These are phyloP conservation scores for Aspergillus ochraceus DNA, from an alignment of 2,329 filamentous ascomycete genomes.

Conservation along the genomic window DNA sequence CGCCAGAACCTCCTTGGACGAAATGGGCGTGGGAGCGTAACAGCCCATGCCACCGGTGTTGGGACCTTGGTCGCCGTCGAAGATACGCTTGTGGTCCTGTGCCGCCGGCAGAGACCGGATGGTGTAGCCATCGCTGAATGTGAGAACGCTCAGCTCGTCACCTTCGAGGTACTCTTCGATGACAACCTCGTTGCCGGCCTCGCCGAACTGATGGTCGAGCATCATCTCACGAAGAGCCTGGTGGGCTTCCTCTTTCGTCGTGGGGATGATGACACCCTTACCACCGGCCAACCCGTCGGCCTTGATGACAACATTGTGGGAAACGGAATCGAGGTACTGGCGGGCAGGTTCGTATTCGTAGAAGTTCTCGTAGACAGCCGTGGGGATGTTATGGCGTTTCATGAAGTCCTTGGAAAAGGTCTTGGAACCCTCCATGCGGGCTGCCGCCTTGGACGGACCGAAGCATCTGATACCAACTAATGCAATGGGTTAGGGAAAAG, in stretches of 20 bases:
- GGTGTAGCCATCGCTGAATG: conserved; percentile 85
- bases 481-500: neutral
- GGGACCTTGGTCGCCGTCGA: conserved; percentile 83
- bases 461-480: conserved; percentile 75
- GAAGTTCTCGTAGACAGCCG: conserved; percentile 89
- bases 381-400: conserved; percentile 85
- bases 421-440: conserved; percentile 93
- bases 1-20: conserved; percentile 71
- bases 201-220: conserved; percentile 81
- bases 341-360: conserved; percentile 70
- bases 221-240: conserved; percentile 85
- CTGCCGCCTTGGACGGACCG: conserved; percentile 80
- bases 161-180: conserved; percentile 92
- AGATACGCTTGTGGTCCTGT: conserved; percentile 95
- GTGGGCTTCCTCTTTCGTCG: conserved; percentile 78
- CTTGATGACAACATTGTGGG: conserved; percentile 85
- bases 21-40: conserved; percentile 85
- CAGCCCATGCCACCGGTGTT: conserved; percentile 99
- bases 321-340: conserved; percentile 70
- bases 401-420: conserved; percentile 98
- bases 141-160: conserved; percentile 88
- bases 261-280: conserved; percentile 90
- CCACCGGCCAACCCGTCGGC: conserved; percentile 88
- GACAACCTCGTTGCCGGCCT: conserved; percentile 85
- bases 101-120: conserved; percentile 83